These are phyloP conservation scores for Taphrina deformans DNA, from an alignment of 1,139 yeast genomes.

Conservation along the genomic window DNA sequence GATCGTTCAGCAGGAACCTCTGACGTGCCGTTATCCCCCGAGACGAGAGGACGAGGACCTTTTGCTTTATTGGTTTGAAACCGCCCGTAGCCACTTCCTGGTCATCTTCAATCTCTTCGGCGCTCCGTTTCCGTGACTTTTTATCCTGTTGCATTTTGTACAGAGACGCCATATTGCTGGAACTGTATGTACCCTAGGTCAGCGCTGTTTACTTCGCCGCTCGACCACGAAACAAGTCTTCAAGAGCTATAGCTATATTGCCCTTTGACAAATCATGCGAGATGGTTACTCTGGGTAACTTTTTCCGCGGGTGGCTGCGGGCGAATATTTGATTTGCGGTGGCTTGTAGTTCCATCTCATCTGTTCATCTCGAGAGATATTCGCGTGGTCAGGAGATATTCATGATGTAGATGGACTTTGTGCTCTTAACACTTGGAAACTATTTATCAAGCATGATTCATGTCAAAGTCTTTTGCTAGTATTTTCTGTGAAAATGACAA, in stretches of 20 bases:
- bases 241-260: too few relatives aligned
- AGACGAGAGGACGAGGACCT: slow-evolving; percentile 83
- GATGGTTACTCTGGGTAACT: not conserved
- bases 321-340: not conserved
- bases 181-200: too few relatives aligned
- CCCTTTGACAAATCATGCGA: not conserved
- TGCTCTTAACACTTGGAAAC: too few relatives aligned
- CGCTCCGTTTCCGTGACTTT: slow-evolving; percentile 21
- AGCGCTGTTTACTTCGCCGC: too few relatives aligned
- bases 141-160: slow-evolving; percentile 30
- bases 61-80: slow-evolving; percentile 60
- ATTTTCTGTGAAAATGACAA: not conserved
- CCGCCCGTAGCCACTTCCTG: slow-evolving; percentile 25
- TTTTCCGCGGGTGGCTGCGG: slow-evolving; percentile 1
- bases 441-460: too few relatives aligned
- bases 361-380: not conserved
- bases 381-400: too few relatives aligned
- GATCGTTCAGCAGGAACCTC: slow-evolving; percentile 86
- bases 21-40: slow-evolving; percentile 85
- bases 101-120: slow-evolving; percentile 44
- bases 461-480: not conserved
- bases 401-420: too few relatives aligned
- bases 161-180: slow-evolving; percentile 25
- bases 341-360: not conserved
- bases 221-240: too few relatives aligned